Base-by-base conservation (phyloP, 495 filamentous ascomycete species). In the Penicillium argentinense region DNA sequence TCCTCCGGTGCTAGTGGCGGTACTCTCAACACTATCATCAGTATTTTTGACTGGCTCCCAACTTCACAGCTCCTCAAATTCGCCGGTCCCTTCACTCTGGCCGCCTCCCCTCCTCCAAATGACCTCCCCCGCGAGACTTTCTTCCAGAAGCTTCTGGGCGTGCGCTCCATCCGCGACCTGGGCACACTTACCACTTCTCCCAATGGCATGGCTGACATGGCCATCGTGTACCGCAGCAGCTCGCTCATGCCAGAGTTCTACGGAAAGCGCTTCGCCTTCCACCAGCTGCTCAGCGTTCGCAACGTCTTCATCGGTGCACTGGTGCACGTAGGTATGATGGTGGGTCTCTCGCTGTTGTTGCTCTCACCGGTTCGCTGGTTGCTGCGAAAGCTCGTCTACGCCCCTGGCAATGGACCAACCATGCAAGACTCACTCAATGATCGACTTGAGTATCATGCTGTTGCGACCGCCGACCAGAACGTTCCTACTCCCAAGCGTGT, bases 191-290 rank as follows among this genome's bases (percentile, higher is more conserved):
- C 85, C 13, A 84, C 77, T 9, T 85, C 77, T 14, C 59, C 86
- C 2, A 75, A 75, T 11, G 76, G 62, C 11, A 59, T 72, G 3
- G 76, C 82, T 0, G 87, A 96, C 51, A 66, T 76, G 5, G 77
- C 82, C 17, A 78, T 85, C 32, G 84, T 93, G 6, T 79, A 91
- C 43, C 83, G 90, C 42, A 82, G 78, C 28, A 93, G 89, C 83
- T 87, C 85, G 3, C 61, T 96, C 3, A 73, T 89, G 44, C 74
- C 80, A 9, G 71, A 76, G 4, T 67, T 77, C 33, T 93, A 95
- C 65, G 90, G 90, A 0, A 76, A 80, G 4, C 76, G 79, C 3
- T 96, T 96, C 63, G 72, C 75, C 23, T 90, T 86, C 63, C 72
- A 69, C 23, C 84, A 91, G 57, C 89, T 84, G 60, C 71, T 82